phyloP scores from a whole-genome alignment of 495 filamentous ascomycete species.

The Cryomyces minteri region DNA sequence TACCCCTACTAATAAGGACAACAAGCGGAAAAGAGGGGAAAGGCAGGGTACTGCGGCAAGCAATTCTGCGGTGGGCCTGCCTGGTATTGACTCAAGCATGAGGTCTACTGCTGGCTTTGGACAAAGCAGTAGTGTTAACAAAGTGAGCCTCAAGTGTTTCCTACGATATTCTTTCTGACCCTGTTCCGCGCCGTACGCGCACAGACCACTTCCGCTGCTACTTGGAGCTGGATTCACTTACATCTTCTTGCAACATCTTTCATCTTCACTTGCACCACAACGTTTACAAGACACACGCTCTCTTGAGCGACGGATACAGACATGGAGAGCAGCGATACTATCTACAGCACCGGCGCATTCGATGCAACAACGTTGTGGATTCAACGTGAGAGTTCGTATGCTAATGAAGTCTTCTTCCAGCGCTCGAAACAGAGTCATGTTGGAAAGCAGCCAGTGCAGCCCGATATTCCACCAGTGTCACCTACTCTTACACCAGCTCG shows the following conservation, averaged over 20 bases:
- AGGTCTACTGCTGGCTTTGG: constrained; percentile 6
- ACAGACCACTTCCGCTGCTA: no score
- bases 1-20: constrained; percentile 63
- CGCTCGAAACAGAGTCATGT: constrained; percentile 29
- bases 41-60: constrained; percentile 5
- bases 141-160: constrained; percentile 20
- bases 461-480: constrained; percentile 55
- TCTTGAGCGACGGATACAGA: no score
- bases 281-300: no score
- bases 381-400: neutral
- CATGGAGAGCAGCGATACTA: no score
- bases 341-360: neutral
- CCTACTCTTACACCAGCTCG: constrained; percentile 74
- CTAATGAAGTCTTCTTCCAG: neutral
- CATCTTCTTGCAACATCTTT: no score
- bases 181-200: neutral
- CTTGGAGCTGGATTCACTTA: no score
- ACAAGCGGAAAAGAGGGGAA: constrained; percentile 53
- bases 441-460: constrained; percentile 38
- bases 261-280: no score
- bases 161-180: neutral
- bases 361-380: neutral
- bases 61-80: constrained; percentile 5
- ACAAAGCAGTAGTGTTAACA: constrained; percentile 29
- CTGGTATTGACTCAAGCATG: constrained; percentile 16